A percentile compares a stretch with the other conserved stretches of the same genome.
Conservation (phyloP, 345 rosid genomes). For the Ceriops tagal region DNA sequence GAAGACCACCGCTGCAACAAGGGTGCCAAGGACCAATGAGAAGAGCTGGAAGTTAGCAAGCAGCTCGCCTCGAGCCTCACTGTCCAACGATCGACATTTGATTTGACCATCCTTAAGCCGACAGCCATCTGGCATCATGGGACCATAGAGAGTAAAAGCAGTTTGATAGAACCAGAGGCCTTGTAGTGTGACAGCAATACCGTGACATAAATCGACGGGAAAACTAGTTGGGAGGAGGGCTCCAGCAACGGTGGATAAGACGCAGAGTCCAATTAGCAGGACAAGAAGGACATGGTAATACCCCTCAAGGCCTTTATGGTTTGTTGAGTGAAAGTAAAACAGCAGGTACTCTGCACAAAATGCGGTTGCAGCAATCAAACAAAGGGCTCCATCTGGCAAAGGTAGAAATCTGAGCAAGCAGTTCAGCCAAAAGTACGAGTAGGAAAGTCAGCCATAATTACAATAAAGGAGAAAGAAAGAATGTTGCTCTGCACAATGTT, state of each 20-base stretch:
- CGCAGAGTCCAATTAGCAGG: constrained; percentile 66
- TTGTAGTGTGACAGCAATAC: constrained; percentile 79
- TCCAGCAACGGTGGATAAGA: constrained; percentile 61
- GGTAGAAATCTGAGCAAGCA: constrained; percentile 52
- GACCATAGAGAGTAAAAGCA: constrained; percentile 89
- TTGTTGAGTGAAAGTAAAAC: constrained; percentile 92
- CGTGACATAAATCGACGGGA: constrained; percentile 65
- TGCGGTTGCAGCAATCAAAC: constrained; percentile 72
- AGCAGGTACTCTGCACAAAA: constrained; percentile 78
- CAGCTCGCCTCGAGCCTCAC: constrained; percentile 67
- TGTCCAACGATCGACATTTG: constrained; percentile 48
- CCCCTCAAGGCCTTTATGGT: constrained; percentile 94
- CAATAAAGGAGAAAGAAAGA: not conserved
- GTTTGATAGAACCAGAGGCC: constrained; percentile 99
- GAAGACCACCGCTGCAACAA: constrained; percentile 52
- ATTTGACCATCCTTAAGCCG: constrained; percentile 41
- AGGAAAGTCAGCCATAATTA: not conserved
- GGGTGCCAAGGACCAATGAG: constrained; percentile 55
- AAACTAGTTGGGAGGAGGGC: constrained; percentile 74
- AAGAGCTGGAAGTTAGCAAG: constrained; percentile 86
- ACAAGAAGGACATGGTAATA: constrained; percentile 91
- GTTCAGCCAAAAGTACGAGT: not conserved
- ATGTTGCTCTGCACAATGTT: too few relatives aligned
- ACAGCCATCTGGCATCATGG: constrained; percentile 91
- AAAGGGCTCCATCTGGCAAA: constrained; percentile 70